Conservation (phyloP, 257 asterid genomes). For the Rubia yunnanensis region DNA sequence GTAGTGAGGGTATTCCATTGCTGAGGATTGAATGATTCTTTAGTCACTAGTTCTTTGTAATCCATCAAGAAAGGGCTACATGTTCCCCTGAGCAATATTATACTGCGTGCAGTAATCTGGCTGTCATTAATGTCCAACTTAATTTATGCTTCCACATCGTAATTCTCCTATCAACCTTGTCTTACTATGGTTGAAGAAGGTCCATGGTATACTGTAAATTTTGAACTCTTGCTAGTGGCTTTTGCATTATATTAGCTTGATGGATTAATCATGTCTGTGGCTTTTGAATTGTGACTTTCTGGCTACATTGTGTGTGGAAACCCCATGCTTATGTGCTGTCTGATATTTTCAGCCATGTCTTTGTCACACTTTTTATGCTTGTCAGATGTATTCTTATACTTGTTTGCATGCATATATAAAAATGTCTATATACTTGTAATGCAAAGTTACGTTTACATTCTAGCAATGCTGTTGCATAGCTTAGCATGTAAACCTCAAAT, state of each 20-base stretch:
- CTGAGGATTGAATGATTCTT: neutral
- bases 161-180: neutral
- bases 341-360: neutral
- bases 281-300: neutral
- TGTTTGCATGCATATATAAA: neutral
- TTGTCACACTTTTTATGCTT: neutral
- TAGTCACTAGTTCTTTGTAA: neutral
- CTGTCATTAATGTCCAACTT: neutral
- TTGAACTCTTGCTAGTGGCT: neutral
- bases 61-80: neutral
- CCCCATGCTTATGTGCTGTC: neutral
- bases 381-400: neutral
- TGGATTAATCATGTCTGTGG: neutral
- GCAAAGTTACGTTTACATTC: neutral
- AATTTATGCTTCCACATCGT: neutral
- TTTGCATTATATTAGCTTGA: neutral
- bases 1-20: neutral
- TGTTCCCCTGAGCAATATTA: neutral
- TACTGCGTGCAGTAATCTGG: neutral
- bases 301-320: neutral
- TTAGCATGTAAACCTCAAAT: neutral
- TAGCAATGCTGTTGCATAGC: neutral
- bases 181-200: neutral
- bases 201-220: neutral
- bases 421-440: neutral